A percentile compares a stretch with the other conserved stretches of the same genome.
Conservation (phyloP, 768 basidiomycete species). For the Atractiella rhizophila region DNA sequence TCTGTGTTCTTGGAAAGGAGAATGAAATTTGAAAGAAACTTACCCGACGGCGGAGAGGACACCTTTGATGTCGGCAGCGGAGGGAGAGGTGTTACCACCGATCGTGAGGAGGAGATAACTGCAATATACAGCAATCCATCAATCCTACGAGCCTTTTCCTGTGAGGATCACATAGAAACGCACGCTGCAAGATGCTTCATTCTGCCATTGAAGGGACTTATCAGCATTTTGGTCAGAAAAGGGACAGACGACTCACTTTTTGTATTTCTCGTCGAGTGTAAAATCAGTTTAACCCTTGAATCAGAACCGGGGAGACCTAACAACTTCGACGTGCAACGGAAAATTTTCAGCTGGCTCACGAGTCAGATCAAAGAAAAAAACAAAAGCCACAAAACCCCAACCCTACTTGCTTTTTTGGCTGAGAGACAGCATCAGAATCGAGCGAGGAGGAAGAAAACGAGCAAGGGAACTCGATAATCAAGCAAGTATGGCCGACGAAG, state of each 20-base stretch:
- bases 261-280: no score
- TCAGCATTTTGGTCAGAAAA: no score
- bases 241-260: no score
- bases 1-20: neutral
- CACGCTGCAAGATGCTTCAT: neutral
- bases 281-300: neutral
- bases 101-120: conserved; percentile 76
- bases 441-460: neutral
- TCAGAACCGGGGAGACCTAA: neutral
- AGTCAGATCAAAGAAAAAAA: neutral
- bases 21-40: conserved; percentile 2
- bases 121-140: conserved; percentile 62
- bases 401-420: no score
- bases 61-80: conserved; percentile 62
- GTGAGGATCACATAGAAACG: conserved; percentile 12
- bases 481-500: conserved; percentile 42
- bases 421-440: no score
- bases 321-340: no score
- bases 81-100: conserved; percentile 72
- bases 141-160: conserved; percentile 20
- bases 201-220: no score
- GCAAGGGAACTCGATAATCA: neutral
- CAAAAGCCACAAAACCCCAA: no score
- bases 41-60: conserved; percentile 49
- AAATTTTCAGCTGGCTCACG: no score